phyloP scores from a whole-genome alignment of 257 asterid genomes.

The Solanum appendiculatum region DNA sequence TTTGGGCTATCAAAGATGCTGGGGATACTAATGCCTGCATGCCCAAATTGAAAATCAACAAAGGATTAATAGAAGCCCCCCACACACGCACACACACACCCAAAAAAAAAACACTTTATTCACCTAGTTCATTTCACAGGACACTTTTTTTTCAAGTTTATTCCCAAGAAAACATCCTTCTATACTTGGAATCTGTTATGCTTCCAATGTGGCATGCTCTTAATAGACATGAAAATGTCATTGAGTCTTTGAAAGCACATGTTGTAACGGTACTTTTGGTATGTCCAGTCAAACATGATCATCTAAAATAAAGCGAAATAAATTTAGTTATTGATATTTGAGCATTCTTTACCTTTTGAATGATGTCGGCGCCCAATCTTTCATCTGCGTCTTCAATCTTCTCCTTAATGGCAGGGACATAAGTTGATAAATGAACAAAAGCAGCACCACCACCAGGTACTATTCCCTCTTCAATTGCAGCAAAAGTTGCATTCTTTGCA shows the following conservation, averaged over 20 bases:
- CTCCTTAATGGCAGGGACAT: conserved; percentile 80
- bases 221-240: neutral
- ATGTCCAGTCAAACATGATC: neutral
- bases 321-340: neutral
- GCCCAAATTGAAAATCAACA: neutral
- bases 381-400: conserved; percentile 74
- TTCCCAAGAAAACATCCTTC: neutral
- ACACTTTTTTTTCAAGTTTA: neutral
- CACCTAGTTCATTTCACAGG: neutral
- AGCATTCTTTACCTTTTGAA: conserved; percentile 57
- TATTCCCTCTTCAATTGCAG: conserved; percentile 98
- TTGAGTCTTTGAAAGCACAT: neutral
- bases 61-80: neutral
- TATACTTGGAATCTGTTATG: neutral
- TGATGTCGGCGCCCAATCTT: conserved; percentile 85
- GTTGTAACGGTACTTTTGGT: too few species aligned
- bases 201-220: neutral
- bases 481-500: conserved; percentile 97
- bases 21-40: conserved; percentile 79
- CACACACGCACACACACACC: neutral
- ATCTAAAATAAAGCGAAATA: neutral
- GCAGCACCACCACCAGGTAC: conserved; percentile 99
- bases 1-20: conserved; percentile 76
- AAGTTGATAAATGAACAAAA: conserved; percentile 65
- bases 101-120: neutral